A percentile compares a stretch with the other conserved stretches of the same genome.
These are phyloP conservation scores for Candida tropicalis DNA, from an alignment of 1,139 yeast species.

Conservation along the genomic window DNA sequence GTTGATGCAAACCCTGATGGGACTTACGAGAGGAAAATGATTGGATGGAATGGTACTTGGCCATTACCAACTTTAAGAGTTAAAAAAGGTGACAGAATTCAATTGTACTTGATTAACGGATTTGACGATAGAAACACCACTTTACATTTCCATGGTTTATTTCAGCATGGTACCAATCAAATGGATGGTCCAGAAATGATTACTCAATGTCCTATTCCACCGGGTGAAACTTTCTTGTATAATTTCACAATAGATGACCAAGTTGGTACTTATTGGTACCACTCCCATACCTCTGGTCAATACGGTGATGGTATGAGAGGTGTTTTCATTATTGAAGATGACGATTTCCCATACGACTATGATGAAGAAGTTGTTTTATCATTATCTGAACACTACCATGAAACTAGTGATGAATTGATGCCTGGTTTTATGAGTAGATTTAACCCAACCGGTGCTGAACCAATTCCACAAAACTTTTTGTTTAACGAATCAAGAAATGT, in stretches of 20 bases:
- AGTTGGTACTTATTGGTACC: constrained; percentile 81
- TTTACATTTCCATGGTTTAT: constrained; percentile 76
- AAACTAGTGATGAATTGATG: constrained; percentile 45
- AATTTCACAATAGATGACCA: constrained; percentile 67
- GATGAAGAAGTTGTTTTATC: constrained; percentile 64
- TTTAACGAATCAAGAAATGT: constrained; percentile 65
- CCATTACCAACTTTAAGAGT: constrained; percentile 72
- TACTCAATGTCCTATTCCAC: constrained; percentile 77
- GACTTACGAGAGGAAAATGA: constrained; percentile 46
- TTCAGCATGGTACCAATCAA: constrained; percentile 58
- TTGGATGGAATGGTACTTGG: constrained; percentile 73
- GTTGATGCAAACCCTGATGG: constrained; percentile 48
- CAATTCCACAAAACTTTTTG: constrained; percentile 67
- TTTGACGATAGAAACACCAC: constrained; percentile 59
- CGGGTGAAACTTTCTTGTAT: constrained; percentile 63
- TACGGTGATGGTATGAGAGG: constrained; percentile 81
- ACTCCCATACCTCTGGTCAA: constrained; percentile 78
- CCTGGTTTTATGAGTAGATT: constrained; percentile 56
- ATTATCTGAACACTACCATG: constrained; percentile 66
- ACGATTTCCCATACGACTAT: constrained; percentile 55
- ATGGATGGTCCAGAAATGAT: constrained; percentile 84
- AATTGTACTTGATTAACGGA: constrained; percentile 60
- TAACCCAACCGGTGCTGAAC: constrained; percentile 86
- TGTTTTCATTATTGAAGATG: constrained; percentile 66
- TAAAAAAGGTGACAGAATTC: constrained; percentile 63